Base-by-base conservation (phyloP, 495 filamentous ascomycete species). In the Aspergillus carlsbadensis region DNA sequence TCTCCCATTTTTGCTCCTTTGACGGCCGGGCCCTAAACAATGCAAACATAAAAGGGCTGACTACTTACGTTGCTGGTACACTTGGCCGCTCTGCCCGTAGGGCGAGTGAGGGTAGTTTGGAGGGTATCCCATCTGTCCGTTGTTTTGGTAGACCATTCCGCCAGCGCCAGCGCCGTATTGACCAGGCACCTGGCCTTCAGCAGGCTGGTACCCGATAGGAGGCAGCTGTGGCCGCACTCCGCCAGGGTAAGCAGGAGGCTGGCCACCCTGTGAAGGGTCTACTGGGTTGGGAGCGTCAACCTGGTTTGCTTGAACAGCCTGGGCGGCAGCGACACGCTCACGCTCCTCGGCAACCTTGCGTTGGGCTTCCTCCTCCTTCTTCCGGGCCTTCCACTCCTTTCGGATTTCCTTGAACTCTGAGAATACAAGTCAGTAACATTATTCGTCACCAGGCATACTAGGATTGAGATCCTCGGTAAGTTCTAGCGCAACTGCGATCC, bases 361-460 rank as follows among this genome's bases (percentile, higher is more conserved):
- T 66, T 80, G 77, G 54, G 84, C 84, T 55, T 98, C 94, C 63
- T 98, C 94, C 71, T 98, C 94, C 89, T 98, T 98, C 84, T 98
- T 98, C 57, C 92, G 90, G 15, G 89, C 89, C 73, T 98, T 98
- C 94, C 94, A 98, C 68, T 97, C 92, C 70, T 97, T 96, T 49
- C 94, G 90, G 56, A 98, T 98, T 65, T 98, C 94, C 74, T 98
- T 98, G 76, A 98, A 98, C 71, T 98, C 94, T 98, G 66, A 58
- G 53, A 14, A 46, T 5, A 43, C 36, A 7, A 36, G 51, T 62
- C 37, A 60, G 55, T 35, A 36, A n/a, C 10, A 5, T 26, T 17
- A 20, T 24, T 2, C 15, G 21, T 35, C 22, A 54, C 33, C 13
- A 10, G 10, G 15, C 13, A 13, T 35, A 26, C 31, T 50, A 2